Percentiles rank a stretch among this genome's conserved stretches.
Evolutionary conservation across 176 grass and related monocot species (phyloP).

Genomic region (Musa schizocarpa): DNA sequence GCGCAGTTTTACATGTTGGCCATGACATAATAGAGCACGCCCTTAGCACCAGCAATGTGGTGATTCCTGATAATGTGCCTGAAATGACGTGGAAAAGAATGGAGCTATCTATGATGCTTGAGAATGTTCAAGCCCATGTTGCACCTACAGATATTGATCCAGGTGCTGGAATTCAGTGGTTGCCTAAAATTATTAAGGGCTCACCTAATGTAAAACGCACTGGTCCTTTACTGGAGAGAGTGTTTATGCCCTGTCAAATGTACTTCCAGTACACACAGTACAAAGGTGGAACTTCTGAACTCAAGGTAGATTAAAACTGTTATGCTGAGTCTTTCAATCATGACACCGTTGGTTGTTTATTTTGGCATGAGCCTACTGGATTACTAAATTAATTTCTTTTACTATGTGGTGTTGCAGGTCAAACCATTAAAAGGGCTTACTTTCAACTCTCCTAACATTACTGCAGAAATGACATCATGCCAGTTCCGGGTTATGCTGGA

Average conservation of each 20-base stretch:
- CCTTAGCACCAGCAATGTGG: constrained; percentile 28
- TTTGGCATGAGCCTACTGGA: constrained; percentile 12
- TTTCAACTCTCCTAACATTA: constrained; percentile 93
- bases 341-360: background rate
- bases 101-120: constrained; percentile 87
- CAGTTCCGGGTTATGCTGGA: constrained; percentile 99
- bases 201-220: constrained; percentile 84
- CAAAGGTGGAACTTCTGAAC: constrained; percentile 85
- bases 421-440: constrained; percentile 88
- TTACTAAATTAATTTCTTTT: constrained; percentile 29
- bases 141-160: constrained; percentile 96
- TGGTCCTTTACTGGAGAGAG: constrained; percentile 87
- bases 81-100: constrained; percentile 79
- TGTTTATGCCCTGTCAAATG: constrained; percentile 99
- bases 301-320: constrained; percentile 44
- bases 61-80: constrained; percentile 36
- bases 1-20: constrained; percentile 76
- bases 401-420: constrained; percentile 42
- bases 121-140: constrained; percentile 95
- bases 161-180: constrained; percentile 96
- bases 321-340: constrained; percentile 11
- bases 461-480: constrained; percentile 90
- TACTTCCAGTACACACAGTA: constrained; percentile 82
- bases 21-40: constrained; percentile 76
- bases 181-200: constrained; percentile 79